phyloP scores from a whole-genome alignment of 73 alveolate genomes.

The Durusdinium trenchii region DNA sequence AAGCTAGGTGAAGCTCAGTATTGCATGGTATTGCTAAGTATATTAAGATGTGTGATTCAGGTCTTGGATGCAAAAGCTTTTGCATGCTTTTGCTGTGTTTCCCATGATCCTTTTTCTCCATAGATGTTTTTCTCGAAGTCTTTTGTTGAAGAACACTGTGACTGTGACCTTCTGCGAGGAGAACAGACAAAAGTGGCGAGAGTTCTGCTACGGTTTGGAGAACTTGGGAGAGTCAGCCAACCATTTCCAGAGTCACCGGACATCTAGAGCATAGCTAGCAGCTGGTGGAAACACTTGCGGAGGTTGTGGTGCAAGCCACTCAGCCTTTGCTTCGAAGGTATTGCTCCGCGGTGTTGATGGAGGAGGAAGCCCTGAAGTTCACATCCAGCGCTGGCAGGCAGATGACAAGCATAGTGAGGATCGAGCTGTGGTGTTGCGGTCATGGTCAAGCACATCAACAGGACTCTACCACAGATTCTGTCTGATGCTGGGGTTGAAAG shows the following conservation, averaged over 20 bases:
- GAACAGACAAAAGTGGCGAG: conserved; percentile 86
- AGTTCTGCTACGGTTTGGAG: conserved; percentile 64
- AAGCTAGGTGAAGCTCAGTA: too few relatives aligned
- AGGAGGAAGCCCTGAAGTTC: conserved; percentile 75
- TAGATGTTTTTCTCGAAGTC: too few relatives aligned
- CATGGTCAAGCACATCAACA: not conserved
- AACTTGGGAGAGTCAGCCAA: conserved; percentile 32
- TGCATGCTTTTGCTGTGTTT: too few relatives aligned
- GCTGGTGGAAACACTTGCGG: not conserved
- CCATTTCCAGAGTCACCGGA: not conserved
- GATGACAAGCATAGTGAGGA: not conserved
- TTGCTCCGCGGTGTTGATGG: conserved; percentile 91
- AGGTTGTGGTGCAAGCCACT: too few relatives aligned
- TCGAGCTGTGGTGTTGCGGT: not conserved
- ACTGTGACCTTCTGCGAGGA: conserved; percentile 9
- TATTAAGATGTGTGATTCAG: too few relatives aligned
- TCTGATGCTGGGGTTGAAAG: conserved; percentile 28
- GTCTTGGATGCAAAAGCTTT: too few relatives aligned
- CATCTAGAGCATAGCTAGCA: not conserved
- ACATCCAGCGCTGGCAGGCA: conserved; percentile 39
- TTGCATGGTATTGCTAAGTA: too few relatives aligned
- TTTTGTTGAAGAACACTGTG: too few relatives aligned
- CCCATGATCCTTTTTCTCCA: too few relatives aligned
- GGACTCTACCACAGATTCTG: conserved; percentile 74
- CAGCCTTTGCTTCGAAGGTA: not conserved